Base-by-base conservation (phyloP, 305 asterid species). In the Plantago lanceolata region DNA sequence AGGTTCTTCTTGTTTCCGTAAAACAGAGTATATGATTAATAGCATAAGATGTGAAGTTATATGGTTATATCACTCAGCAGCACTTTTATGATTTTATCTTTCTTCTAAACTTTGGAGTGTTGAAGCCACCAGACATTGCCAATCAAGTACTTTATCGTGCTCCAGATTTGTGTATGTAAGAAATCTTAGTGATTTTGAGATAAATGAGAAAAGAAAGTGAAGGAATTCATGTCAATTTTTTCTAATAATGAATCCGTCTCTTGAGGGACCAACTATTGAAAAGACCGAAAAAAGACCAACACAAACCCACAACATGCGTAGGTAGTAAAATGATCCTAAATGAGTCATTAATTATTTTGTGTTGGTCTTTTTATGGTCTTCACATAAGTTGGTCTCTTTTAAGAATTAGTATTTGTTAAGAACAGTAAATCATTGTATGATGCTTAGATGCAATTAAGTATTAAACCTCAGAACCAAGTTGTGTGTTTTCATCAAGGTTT, bases 401-500 rank as follows among this genome's bases (percentile, higher is more conserved):
- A n/a, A n/a, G n/a, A n/a, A n/a, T n/a, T n/a, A n/a, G n/a, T n/a
- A n/a, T n/a, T n/a, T 9, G 19, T 44, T 20, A 62, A 19, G 29
- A 29, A 59, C 20, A 57, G n/a, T 59, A n/a, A 28, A 73, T 51
- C 15, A 45, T 54, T 67, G n/a, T 20, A 55, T 49, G 43, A 37
- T 68, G 40, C 48, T 51, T 65, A n/a, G 59, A 68, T 43, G 24
- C 9, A 64, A 53, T 68, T 28, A 45, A 8, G 50, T 61, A 57
- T 57, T 66, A 13, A 8, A 62, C 54, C 53, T 53, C 58, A 58
- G 37, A 35, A 14, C 35, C 57, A 45, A 61, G 57, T 61, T 65
- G 47, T 57, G 14, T 19, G 35, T 24, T 53, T 47, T 57, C 54
- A 65, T 69, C 59, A 57, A 54, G 66, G 66, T 19, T 64, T 66